Evolutionary conservation across 768 basidiomycete genomes (phyloP), one percentile per base, ranked within the genome.

Genomic region (Fomitopsis pulvina): DNA sequence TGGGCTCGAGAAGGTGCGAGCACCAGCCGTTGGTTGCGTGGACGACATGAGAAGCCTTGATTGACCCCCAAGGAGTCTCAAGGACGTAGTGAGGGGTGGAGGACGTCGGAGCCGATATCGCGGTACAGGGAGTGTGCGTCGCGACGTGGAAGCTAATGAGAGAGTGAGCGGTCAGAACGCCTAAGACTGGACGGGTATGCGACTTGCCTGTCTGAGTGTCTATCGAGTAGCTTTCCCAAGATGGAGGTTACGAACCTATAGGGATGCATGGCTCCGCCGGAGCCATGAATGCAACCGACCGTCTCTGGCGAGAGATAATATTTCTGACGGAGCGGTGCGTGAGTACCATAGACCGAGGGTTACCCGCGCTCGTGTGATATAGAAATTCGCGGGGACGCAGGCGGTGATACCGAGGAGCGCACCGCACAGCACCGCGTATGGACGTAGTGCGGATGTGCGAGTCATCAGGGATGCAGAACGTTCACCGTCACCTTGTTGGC

Each of bases 11-110:
- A 39, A 94, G 75, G 54, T 87, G 82, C 1, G 87, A 79, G 2
- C 73, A 70, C 81, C 90, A 92, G 18, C 77, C 90, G 62, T 95
- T 95, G 2, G 89, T 92, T 2, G 88, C 87, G 61, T 92, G 90
- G 10, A 94, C 70, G 38, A 94, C 72, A 62, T 88, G 85, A 2
- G 64, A 66, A 0, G 87, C 69, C 14, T 57, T 64, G 22, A 89
- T 71, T 4, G 56, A 59, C 0, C 91, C 90, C 44, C 74, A 71
- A 0, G 82, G 70, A 1, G 90, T 92, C 18, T 60, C 52, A n/a
- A 89, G 68, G 8, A 66, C 69, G 66, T 87, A 87, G 16, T 64
- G 55, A 1, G 61, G 57, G 3, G 52, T 52, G 6, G 57, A 45
- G n/a, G 50, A 9, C 7, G 57, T 52, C n/a, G 68, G 63, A 38